Evolutionary conservation across 192 early-diverging fungal genomes (phyloP).

Genomic region (Coemansia javaensis): DNA sequence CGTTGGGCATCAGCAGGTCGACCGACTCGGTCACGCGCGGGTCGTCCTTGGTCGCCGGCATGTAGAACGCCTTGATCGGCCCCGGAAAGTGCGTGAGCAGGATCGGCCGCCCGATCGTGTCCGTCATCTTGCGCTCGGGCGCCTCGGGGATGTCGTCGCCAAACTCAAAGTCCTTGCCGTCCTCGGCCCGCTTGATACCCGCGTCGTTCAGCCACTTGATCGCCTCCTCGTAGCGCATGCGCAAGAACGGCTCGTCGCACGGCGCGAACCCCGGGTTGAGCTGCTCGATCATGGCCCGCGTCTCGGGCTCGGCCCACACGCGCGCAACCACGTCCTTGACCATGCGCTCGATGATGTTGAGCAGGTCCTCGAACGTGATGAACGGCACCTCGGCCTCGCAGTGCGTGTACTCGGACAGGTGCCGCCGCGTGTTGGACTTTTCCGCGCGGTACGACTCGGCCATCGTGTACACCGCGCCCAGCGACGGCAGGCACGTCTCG

Average conservation of each 20-base stretch:
- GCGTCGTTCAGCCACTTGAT: constrained; percentile 91
- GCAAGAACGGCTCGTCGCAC: constrained; percentile 72
- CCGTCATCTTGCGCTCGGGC: constrained; percentile 98
- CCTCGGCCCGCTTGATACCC: constrained; percentile 80
- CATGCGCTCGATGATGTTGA: constrained; percentile 86
- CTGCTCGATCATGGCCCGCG: constrained; percentile 72
- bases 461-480: constrained; percentile 95
- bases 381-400: constrained; percentile 96
- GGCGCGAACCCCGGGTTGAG: constrained; percentile 88
- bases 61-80: constrained; percentile 99
- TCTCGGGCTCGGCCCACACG: constrained; percentile 70
- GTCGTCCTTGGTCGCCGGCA: constrained; percentile 88
- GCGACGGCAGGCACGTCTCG: constrained; percentile 88
- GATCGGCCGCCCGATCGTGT: constrained; percentile 92
- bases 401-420: constrained; percentile 96
- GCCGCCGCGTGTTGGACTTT: constrained; percentile 92
- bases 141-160: constrained; percentile 99
- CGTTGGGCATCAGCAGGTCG: constrained; percentile 95
- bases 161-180: constrained; percentile 87
- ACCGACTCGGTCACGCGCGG: constrained; percentile 87
- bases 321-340: constrained; percentile 75
- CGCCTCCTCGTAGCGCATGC: constrained; percentile 96
- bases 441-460: constrained; percentile 97
- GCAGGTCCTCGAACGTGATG: constrained; percentile 86
- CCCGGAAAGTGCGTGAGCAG: constrained; percentile 94